Conservation (phyloP, 495 filamentous ascomycete species). For the Pseudoneurospora amorphoporcata region DNA sequence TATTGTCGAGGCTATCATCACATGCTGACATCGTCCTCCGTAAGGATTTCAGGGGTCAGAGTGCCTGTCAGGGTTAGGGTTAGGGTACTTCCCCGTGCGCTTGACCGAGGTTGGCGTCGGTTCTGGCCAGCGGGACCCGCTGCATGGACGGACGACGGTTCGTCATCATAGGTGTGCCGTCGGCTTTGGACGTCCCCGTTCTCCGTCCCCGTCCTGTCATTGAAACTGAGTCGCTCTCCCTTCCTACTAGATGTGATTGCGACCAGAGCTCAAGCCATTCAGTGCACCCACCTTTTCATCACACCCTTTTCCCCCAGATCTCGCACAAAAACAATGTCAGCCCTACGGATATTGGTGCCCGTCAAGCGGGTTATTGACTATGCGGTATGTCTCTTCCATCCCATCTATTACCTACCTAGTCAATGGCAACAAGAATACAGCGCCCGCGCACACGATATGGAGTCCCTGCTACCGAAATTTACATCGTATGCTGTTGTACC, state of each 20-base stretch:
- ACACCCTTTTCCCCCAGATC: neutral
- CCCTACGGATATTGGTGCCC: slow-evolving; percentile 86
- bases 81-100: neutral
- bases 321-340: slow-evolving; percentile 48
- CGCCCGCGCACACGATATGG: slow-evolving; percentile 2
- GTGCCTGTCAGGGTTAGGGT: slow-evolving; percentile 16
- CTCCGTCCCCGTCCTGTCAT: slow-evolving; percentile 10
- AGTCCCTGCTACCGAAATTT: neutral
- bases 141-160: slow-evolving; percentile 1
- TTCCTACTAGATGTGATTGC: neutral
- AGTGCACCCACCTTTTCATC: neutral
- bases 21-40: neutral
- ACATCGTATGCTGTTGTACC: neutral
- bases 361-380: slow-evolving; percentile 99
- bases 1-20: neutral
- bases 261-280: neutral
- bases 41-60: neutral
- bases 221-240: slow-evolving; percentile 12
- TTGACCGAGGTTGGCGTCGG: slow-evolving; percentile 30
- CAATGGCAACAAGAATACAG: neutral
- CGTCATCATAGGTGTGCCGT: slow-evolving; percentile 9
- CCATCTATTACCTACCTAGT: neutral
- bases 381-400: slow-evolving; percentile 51
- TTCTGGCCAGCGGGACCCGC: slow-evolving; percentile 19
- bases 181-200: neutral